Conservation (phyloP, 1,284 basidiomycete species). For the Pyrrhoderma lamaoense region DNA sequence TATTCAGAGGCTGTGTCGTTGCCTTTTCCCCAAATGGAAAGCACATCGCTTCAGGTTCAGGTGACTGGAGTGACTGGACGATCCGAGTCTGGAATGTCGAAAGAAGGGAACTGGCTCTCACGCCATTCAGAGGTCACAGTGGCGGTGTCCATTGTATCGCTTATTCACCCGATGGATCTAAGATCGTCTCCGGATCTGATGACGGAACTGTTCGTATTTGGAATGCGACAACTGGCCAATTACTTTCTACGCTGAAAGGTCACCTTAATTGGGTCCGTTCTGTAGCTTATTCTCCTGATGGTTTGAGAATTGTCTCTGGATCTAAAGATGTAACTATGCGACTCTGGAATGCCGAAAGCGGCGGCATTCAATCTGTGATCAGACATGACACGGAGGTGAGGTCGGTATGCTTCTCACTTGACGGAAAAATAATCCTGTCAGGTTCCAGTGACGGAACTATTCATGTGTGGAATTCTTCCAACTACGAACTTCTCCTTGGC, state of each 20-base stretch:
- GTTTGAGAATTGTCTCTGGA: conserved; percentile 1
- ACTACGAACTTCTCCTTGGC: too few relatives aligned
- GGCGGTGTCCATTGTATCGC: not conserved
- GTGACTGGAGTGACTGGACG: not conserved
- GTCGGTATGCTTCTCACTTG: conserved; percentile 6
- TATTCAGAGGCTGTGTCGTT: not conserved
- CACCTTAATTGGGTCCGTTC: not conserved
- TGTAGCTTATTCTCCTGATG: not conserved
- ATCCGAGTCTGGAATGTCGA: not conserved
- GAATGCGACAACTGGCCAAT: conserved; percentile 78
- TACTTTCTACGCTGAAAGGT: not conserved
- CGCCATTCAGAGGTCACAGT: too few relatives aligned
- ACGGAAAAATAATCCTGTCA: conserved; percentile 1
- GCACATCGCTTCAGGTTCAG: not conserved
- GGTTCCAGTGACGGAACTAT: not conserved
- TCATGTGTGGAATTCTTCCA: not conserved
- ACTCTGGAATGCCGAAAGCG: not conserved
- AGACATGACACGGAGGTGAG: too few relatives aligned
- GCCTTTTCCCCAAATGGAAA: not conserved
- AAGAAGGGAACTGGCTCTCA: too few relatives aligned
- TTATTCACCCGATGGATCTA: not conserved
- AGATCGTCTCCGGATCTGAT: conserved; percentile 43
- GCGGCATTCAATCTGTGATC: too few relatives aligned
- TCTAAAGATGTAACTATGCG: not conserved
- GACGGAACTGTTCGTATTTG: conserved; percentile 86